These are phyloP conservation scores for Penicillium rolfsii DNA, from an alignment of 2,329 filamentous ascomycete genomes.

Conservation along the genomic window DNA sequence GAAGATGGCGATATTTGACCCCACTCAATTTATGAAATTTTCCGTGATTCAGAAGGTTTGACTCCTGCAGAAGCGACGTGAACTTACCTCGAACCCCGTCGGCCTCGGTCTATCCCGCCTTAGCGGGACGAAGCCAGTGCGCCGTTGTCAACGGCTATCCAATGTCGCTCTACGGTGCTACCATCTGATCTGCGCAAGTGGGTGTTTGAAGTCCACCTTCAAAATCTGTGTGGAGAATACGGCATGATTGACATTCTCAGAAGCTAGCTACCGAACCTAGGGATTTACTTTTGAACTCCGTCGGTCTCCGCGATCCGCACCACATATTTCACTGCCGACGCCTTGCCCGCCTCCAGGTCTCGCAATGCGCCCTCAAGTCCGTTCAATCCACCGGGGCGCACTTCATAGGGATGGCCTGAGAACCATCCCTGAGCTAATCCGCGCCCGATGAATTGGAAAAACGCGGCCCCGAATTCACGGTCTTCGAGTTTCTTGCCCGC, in stretches of 20 bases:
- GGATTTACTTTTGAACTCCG: conserved; percentile 15
- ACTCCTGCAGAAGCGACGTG: background rate
- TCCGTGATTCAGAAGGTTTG: background rate
- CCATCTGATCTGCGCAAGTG: background rate
- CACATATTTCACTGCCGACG: conserved; percentile 67
- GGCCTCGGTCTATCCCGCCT: background rate
- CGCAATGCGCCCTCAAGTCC: conserved; percentile 58
- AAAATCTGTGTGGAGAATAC: background rate
- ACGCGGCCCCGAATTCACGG: conserved; percentile 51
- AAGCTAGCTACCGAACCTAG: background rate
- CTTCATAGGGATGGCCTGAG: conserved; percentile 54
- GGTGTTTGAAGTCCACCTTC: background rate
- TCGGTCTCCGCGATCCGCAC: conserved; percentile 58
- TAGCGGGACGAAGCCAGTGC: background rate
- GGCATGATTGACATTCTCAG: background rate
- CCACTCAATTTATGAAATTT: background rate
- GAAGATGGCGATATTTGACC: background rate
- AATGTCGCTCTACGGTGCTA: background rate
- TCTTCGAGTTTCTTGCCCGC: conserved; percentile 32
- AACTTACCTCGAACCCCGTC: background rate
- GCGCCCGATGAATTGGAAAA: conserved; percentile 50
- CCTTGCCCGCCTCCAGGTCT: conserved; percentile 63
- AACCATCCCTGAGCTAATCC: conserved; percentile 57
- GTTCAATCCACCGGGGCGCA: conserved; percentile 57
- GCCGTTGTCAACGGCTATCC: background rate